A percentile compares a stretch with the other conserved stretches of the same genome.
Evolutionary conservation across 2,329 filamentous ascomycete genomes (phyloP).

Genomic region (Chaetomium sp.): DNA sequence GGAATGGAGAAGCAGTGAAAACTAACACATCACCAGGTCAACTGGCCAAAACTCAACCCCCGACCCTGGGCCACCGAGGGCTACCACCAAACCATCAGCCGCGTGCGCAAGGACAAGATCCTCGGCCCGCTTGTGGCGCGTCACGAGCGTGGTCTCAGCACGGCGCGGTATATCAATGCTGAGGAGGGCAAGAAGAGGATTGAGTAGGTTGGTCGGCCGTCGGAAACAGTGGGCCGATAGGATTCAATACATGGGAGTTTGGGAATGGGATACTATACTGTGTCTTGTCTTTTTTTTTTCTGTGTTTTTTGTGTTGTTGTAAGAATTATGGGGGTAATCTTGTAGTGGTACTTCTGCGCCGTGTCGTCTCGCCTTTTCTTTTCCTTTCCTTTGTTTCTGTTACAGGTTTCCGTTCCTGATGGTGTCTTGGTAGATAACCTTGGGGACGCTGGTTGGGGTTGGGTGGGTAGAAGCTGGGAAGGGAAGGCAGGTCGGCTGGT

Average conservation of each 20-base stretch:
- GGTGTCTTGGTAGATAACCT: too few relatives aligned
- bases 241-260: too few relatives aligned
- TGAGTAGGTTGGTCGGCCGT: slow-evolving; percentile 48
- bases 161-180: slow-evolving; percentile 71
- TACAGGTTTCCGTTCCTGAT: background rate
- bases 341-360: too few relatives aligned
- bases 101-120: slow-evolving; percentile 74
- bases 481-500: too few relatives aligned
- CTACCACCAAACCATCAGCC: slow-evolving; percentile 77
- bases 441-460: too few relatives aligned
- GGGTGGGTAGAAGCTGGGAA: too few relatives aligned
- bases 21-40: slow-evolving; percentile 55
- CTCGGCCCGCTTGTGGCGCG: slow-evolving; percentile 67
- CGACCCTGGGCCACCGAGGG: slow-evolving; percentile 80
- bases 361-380: too few relatives aligned
- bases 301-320: background rate
- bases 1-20: background rate
- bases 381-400: background rate
- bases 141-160: slow-evolving; percentile 80
- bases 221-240: background rate
- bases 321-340: too few relatives aligned
- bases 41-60: slow-evolving; percentile 96
- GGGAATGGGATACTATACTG: too few relatives aligned
- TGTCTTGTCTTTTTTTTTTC: background rate
- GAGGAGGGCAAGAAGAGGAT: slow-evolving; percentile 99